A percentile compares a stretch with the other conserved stretches of the same genome.
Evolutionary conservation across 768 basidiomycete species (phyloP).

Genomic region (Mycena venus): DNA sequence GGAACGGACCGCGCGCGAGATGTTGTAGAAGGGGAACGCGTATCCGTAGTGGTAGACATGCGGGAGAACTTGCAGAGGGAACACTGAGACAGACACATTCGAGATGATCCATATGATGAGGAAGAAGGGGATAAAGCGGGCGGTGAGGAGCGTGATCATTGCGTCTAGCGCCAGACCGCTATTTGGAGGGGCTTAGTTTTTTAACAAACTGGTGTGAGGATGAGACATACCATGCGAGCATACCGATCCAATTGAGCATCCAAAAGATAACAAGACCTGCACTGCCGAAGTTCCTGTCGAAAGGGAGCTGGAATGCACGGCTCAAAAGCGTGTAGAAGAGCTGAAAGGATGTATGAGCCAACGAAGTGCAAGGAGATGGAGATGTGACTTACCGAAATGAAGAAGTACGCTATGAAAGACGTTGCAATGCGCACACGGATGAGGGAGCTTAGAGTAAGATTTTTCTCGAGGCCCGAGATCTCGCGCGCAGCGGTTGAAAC

Average conservation of each 20-base stretch:
- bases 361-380: background rate
- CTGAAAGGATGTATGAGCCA: slow-evolving; percentile 40
- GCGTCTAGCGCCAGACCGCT: slow-evolving; percentile 76
- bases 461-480: slow-evolving; percentile 54
- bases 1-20: slow-evolving; percentile 70
- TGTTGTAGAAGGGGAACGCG: slow-evolving; percentile 80
- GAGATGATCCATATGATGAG: slow-evolving; percentile 74
- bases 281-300: slow-evolving; percentile 62
- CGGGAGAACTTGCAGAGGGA: slow-evolving; percentile 73
- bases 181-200: background rate
- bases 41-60: slow-evolving; percentile 75
- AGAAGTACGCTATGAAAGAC: slow-evolving; percentile 56
- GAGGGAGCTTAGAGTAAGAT: slow-evolving; percentile 52
- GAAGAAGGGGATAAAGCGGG: slow-evolving; percentile 69
- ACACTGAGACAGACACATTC: slow-evolving; percentile 69
- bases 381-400: slow-evolving; percentile 48
- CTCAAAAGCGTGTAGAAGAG: slow-evolving; percentile 72
- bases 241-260: slow-evolving; percentile 70
- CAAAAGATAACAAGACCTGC: slow-evolving; percentile 74
- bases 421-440: slow-evolving; percentile 56
- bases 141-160: slow-evolving; percentile 67
- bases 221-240: slow-evolving; percentile 52
- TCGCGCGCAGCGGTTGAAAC: slow-evolving; percentile 42
- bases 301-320: slow-evolving; percentile 71
- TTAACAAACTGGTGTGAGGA: too few species aligned